Conservation (phyloP, 2,329 filamentous ascomycete species). For the Fusarium guadeloupense region DNA sequence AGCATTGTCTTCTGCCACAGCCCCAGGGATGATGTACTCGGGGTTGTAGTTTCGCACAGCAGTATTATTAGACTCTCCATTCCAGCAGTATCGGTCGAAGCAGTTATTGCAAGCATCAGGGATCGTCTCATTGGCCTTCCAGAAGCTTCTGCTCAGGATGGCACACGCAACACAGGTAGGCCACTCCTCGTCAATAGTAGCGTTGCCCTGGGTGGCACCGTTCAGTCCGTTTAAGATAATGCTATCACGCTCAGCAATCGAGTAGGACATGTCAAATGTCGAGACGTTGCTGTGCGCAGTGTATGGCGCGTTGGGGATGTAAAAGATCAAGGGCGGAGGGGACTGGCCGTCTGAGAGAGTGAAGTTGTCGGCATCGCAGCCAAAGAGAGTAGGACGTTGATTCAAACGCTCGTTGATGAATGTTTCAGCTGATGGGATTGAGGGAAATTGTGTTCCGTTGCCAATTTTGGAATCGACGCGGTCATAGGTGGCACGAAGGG, state of each 20-base stretch:
- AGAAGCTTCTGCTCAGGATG: slow-evolving; percentile 78
- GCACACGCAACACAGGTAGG: slow-evolving; percentile 89
- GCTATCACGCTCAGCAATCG: slow-evolving; percentile 71
- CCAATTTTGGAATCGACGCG: slow-evolving; percentile 59
- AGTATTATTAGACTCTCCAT: slow-evolving; percentile 67
- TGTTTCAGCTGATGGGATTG: slow-evolving; percentile 63
- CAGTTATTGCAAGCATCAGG: slow-evolving; percentile 79
- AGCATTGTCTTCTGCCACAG: slow-evolving; percentile 5
- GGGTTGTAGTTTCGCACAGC: slow-evolving; percentile 49
- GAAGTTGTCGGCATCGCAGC: slow-evolving; percentile 63
- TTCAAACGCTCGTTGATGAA: slow-evolving; percentile 69
- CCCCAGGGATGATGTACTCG: slow-evolving; percentile 34
- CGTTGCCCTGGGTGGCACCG: slow-evolving; percentile 83
- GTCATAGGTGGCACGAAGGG: slow-evolving; percentile 65
- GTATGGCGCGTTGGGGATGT: slow-evolving; percentile 83
- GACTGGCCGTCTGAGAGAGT: slow-evolving; percentile 52
- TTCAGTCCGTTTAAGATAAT: slow-evolving; percentile 90
- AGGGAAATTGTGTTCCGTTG: slow-evolving; percentile 66
- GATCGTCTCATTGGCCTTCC: slow-evolving; percentile 72
- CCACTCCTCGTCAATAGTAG: slow-evolving; percentile 78
- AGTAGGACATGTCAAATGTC: slow-evolving; percentile 76
- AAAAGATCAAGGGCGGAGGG: slow-evolving; percentile 77
- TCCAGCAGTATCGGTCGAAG: slow-evolving; percentile 90
- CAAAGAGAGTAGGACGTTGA: slow-evolving; percentile 70
- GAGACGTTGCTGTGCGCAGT: slow-evolving; percentile 78